These are phyloP conservation scores for Botrytis byssoidea DNA, from an alignment of 2,329 filamentous ascomycete species.

Conservation along the genomic window DNA sequence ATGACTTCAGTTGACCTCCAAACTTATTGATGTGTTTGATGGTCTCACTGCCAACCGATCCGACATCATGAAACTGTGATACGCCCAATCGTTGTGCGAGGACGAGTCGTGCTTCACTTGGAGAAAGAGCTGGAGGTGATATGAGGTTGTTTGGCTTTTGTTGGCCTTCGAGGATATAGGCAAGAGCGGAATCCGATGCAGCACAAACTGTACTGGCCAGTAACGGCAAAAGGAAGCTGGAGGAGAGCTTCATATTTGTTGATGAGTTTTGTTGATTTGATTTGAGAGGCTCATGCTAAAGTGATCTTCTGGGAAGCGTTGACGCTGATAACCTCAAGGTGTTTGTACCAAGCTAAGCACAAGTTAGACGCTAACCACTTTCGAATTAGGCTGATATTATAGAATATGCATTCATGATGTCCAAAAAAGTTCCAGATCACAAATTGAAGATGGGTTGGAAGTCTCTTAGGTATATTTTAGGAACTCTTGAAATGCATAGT, in stretches of 20 bases:
- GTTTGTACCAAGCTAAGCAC: constrained; percentile 14
- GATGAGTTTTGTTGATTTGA: constrained; percentile 24
- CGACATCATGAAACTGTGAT: constrained; percentile 47
- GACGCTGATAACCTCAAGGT: constrained; percentile 17
- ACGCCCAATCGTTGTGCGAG: constrained; percentile 56
- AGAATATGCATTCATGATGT: too few species aligned
- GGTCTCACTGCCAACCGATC: constrained; percentile 40
- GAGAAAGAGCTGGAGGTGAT: constrained; percentile 50
- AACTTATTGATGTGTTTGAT: constrained; percentile 59
- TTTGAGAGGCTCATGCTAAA: constrained; percentile 27
- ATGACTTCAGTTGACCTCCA: constrained; percentile 50
- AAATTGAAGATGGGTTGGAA: background rate
- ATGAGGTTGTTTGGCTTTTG: constrained; percentile 42
- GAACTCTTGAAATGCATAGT: background rate
- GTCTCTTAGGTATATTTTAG: background rate
- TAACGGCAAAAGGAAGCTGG: constrained; percentile 42
- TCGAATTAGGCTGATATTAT: background rate
- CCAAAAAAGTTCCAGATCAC: background rate
- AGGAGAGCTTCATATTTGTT: constrained; percentile 43
- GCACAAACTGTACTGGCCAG: constrained; percentile 42
- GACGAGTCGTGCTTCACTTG: constrained; percentile 51
- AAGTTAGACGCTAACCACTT: constrained; percentile 12
- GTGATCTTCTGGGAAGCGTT: background rate
- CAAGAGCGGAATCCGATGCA: constrained; percentile 45
- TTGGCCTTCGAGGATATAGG: constrained; percentile 48